A percentile compares a stretch with the other conserved stretches of the same genome.
Conservation (phyloP, 768 basidiomycete species). For the Exsudoporus frostii region DNA sequence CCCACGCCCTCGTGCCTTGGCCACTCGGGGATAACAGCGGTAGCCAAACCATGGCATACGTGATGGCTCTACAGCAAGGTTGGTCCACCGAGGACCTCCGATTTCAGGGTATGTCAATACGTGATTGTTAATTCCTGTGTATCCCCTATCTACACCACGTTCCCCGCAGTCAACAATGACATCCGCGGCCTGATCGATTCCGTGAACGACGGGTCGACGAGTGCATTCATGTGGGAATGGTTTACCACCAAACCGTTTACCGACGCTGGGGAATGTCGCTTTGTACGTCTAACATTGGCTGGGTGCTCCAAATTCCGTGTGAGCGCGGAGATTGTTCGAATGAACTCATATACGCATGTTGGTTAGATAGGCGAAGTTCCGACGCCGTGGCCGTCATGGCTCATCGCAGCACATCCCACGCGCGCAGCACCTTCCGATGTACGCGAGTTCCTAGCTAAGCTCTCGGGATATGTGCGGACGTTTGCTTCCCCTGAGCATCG, state of each 20-base stretch:
- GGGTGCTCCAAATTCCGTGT: not conserved
- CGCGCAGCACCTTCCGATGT: slow-evolving; percentile 53
- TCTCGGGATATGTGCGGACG: slow-evolving; percentile 60
- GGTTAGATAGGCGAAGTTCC: slow-evolving; percentile 75
- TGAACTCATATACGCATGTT: not conserved
- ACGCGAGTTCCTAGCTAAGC: slow-evolving; percentile 54
- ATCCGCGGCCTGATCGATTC: slow-evolving; percentile 79
- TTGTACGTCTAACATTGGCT: slow-evolving; percentile 52
- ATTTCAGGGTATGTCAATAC: slow-evolving; percentile 60
- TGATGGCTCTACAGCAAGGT: slow-evolving; percentile 86
- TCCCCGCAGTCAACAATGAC: slow-evolving; percentile 65
- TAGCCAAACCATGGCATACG: slow-evolving; percentile 93
- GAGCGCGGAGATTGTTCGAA: not conserved
- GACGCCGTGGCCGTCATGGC: slow-evolving; percentile 97
- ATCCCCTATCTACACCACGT: not conserved
- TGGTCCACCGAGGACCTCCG: slow-evolving; percentile 66
- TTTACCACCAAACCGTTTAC: slow-evolving; percentile 82
- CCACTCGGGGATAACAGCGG: slow-evolving; percentile 45
- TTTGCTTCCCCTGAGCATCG: slow-evolving; percentile 65
- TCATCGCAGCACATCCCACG: slow-evolving; percentile 81
- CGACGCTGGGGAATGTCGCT: slow-evolving; percentile 75
- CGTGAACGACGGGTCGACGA: slow-evolving; percentile 84
- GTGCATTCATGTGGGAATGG: slow-evolving; percentile 96
- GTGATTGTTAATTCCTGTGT: not conserved
- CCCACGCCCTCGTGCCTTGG: not conserved